These are phyloP conservation scores for Xylariaceae sp. DNA, from an alignment of 2,329 filamentous ascomycete species.

Conservation along the genomic window DNA sequence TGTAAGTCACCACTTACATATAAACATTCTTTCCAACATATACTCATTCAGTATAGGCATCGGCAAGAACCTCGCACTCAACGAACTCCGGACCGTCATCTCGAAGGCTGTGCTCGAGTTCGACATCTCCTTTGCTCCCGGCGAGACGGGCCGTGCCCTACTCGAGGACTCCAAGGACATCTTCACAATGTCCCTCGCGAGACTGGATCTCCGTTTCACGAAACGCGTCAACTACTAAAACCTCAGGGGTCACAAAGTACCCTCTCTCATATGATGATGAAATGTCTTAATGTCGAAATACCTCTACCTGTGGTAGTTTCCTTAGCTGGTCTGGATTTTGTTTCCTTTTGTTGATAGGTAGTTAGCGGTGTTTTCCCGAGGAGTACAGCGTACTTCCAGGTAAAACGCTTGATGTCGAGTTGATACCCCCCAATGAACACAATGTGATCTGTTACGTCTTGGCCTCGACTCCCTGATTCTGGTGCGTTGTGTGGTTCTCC, in stretches of 20 bases:
- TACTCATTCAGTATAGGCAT: conserved; percentile 9
- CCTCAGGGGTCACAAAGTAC: no score
- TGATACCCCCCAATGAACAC: background rate
- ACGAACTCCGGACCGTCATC: conserved; percentile 18
- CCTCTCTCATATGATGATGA: no score
- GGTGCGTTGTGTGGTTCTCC: background rate
- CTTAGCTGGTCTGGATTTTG: no score
- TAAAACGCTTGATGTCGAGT: background rate
- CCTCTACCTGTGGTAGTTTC: no score
- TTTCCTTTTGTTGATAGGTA: no score
- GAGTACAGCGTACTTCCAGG: no score
- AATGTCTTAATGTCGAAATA: no score
- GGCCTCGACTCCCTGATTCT: background rate
- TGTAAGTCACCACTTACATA: conserved; percentile 10
- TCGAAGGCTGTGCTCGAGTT: conserved; percentile 20
- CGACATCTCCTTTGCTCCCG: conserved; percentile 14
- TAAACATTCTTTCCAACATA: background rate
- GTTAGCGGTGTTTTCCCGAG: no score
- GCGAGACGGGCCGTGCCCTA: conserved; percentile 16
- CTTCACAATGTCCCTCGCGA: conserved; percentile 16
- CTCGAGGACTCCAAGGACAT: conserved; percentile 19
- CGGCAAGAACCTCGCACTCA: conserved; percentile 19
- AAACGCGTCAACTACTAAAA: conserved; percentile 5
- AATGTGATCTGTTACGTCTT: background rate
- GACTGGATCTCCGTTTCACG: conserved; percentile 16